These are phyloP conservation scores for Aspergillus flavus DNA, from an alignment of 2,329 filamentous ascomycete genomes.

Conservation along the genomic window DNA sequence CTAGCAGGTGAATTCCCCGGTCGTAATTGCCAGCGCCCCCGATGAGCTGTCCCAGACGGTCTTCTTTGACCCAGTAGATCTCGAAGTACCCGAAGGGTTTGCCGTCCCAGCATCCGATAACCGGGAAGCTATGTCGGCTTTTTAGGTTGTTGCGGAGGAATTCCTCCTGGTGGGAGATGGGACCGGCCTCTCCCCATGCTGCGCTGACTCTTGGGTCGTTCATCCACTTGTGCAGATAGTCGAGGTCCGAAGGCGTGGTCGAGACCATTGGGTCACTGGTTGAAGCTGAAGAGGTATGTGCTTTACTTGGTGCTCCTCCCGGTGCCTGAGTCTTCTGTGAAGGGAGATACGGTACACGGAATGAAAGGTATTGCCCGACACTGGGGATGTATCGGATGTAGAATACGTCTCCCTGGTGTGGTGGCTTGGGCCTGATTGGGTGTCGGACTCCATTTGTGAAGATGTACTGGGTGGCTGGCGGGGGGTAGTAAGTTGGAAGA, in stretches of 20 bases:
- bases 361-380: slow-evolving; percentile 80
- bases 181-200: slow-evolving; percentile 77
- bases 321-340: slow-evolving; percentile 55
- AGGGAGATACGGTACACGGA: slow-evolving; percentile 73
- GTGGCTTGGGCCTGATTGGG: slow-evolving; percentile 83
- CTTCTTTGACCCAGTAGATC: slow-evolving; percentile 97
- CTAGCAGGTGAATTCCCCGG: slow-evolving; percentile 81
- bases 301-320: slow-evolving; percentile 21
- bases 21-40: slow-evolving; percentile 76
- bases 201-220: slow-evolving; percentile 77
- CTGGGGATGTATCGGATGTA: slow-evolving; percentile 87
- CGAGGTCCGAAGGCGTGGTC: slow-evolving; percentile 56
- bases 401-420: slow-evolving; percentile 86
- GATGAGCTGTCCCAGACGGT: slow-evolving; percentile 71
- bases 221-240: slow-evolving; percentile 85
- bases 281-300: not conserved
- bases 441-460: slow-evolving; percentile 79
- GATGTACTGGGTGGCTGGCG: slow-evolving; percentile 77
- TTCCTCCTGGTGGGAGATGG: slow-evolving; percentile 58
- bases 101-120: slow-evolving; percentile 90
- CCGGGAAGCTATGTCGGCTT: slow-evolving; percentile 79
- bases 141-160: slow-evolving; percentile 70
- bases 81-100: slow-evolving; percentile 97
- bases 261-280: slow-evolving; percentile 39
- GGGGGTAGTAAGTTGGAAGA: slow-evolving; percentile 88